Evolutionary conservation across 371 early-diverging fungal genomes (phyloP).

Genomic region (Actinomortierella wolfii): DNA sequence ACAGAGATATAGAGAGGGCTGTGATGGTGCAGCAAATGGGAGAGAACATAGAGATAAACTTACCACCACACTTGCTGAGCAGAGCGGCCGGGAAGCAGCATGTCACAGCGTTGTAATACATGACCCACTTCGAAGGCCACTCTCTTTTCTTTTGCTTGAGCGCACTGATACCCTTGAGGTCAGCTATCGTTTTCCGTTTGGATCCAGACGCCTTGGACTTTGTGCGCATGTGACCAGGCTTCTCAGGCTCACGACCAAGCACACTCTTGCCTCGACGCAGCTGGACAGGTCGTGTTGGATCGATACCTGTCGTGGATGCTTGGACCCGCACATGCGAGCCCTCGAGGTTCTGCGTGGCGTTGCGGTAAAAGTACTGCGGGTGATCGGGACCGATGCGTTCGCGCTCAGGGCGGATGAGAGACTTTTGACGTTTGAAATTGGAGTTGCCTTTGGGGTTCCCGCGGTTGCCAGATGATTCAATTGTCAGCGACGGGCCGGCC

Average conservation of each 20-base stretch:
- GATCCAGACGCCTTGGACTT: slow-evolving; percentile 14
- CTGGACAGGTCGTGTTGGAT: slow-evolving; percentile 28
- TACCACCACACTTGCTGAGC: slow-evolving; percentile 49
- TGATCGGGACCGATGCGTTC: slow-evolving; percentile 60
- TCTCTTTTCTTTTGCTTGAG: slow-evolving; percentile 27
- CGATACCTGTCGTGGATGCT: slow-evolving; percentile 36
- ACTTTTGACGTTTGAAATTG: slow-evolving; percentile 57
- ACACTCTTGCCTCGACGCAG: slow-evolving; percentile 46
- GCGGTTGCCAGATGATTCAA: slow-evolving; percentile 20
- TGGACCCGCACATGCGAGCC: slow-evolving; percentile 36
- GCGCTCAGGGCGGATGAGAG: slow-evolving; percentile 73
- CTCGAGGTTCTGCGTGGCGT: slow-evolving; percentile 49
- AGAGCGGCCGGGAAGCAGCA: slow-evolving; percentile 56
- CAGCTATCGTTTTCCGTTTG: slow-evolving; percentile 20
- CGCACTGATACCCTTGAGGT: slow-evolving; percentile 19
- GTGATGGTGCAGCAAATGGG: background rate
- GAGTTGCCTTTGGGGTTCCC: slow-evolving; percentile 23
- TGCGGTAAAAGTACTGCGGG: slow-evolving; percentile 60
- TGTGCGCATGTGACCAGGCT: slow-evolving; percentile 31
- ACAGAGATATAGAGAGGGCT: no score
- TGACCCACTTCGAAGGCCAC: slow-evolving; percentile 50
- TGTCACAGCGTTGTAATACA: slow-evolving; percentile 57
- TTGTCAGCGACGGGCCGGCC: slow-evolving; percentile 12
- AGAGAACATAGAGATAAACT: slow-evolving; percentile 7
- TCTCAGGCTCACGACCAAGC: slow-evolving; percentile 42